phyloP scores from a whole-genome alignment of 148 eudicot species.

The Polygonum maritimum region DNA sequence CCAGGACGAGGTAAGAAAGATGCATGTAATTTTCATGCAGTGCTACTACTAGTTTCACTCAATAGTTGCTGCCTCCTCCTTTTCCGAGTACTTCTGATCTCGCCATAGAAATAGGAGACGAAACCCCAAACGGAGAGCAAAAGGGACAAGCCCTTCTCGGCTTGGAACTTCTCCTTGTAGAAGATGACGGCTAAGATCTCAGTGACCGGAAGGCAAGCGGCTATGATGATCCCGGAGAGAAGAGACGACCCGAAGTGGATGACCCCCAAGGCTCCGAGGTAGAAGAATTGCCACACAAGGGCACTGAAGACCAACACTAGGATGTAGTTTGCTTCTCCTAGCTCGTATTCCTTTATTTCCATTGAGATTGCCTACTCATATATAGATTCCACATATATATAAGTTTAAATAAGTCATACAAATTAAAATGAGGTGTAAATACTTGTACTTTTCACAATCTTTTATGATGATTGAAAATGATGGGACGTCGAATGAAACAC shows the following conservation, averaged over 20 bases:
- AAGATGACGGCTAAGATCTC: slow-evolving; percentile 47
- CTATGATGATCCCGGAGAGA: slow-evolving; percentile 42
- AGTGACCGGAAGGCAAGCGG: slow-evolving; percentile 39
- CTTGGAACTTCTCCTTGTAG: slow-evolving; percentile 49
- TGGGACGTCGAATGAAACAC: no score
- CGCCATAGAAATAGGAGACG: slow-evolving; percentile 56
- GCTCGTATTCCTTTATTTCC: slow-evolving; percentile 37
- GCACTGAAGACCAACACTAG: slow-evolving; percentile 30
- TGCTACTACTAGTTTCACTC: neutral
- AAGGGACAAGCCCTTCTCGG: slow-evolving; percentile 53
- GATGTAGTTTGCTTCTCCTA: slow-evolving; percentile 34
- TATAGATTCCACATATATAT: neutral
- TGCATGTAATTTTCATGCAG: neutral
- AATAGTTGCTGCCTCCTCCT: neutral
- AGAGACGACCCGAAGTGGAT: slow-evolving; percentile 59
- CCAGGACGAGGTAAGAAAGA: neutral
- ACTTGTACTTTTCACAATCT: no score
- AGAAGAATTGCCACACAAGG: slow-evolving; percentile 55
- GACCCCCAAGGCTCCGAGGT: slow-evolving; percentile 57
- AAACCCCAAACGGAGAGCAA: slow-evolving; percentile 68
- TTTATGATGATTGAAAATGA: no score
- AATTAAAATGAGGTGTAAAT: no score
- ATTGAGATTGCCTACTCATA: slow-evolving; percentile 32
- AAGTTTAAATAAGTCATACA: no score
- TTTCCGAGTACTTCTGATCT: neutral